Base-by-base conservation (phyloP, 371 early-diverging fungal species). In the Mucor velutinosus region DNA sequence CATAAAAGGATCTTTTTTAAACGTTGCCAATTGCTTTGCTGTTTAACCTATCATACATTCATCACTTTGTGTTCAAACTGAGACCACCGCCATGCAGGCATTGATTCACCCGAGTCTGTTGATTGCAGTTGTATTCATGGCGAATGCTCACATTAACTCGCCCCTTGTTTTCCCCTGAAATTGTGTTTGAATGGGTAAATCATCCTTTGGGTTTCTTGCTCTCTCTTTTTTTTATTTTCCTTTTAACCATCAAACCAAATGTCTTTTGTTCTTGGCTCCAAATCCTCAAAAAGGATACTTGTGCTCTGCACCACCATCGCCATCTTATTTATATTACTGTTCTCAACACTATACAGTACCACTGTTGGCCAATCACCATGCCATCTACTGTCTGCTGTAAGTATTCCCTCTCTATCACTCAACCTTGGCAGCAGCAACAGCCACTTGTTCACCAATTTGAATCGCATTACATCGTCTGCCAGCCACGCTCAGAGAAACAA, bases 391-490 rank as follows among this genome's bases (percentile, higher is more conserved):
- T 43, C 61, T 17, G n/a, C 61, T 25, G 11, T 61, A 1, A 61
- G 21, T 12, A 58, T 65, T 5, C 65, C 65, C 14, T 65, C 65
- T 23, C n/a, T 65, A 15, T 65, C 65, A 12, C 43, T 65, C 23
- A 35, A 15, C 14, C 25, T 25, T 53, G 23, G 53, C 12, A 53
- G 14, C 21, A n/a, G 56, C 7, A 19, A 35, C 10, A 60, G 21
- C 23, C 45, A 56, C n/a, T 14, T 62, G 19, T 62, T 67, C 37
- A 45, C 56, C 27, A 56, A 67, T 12, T 62, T 67, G 1, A 67
- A 67, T 21, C 32, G 35, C 25, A 23, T 67, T 5, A 56, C 57
- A 19, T 47, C 67, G n/a, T 67, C 67, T 33, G 30, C 61, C n/a
- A 25, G 8, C 10, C 49, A 59, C 2, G 59, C 69, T 12, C 47